phyloP scores from a whole-genome alignment of 2,329 filamentous ascomycete species.

The Alternaria gansuensis region DNA sequence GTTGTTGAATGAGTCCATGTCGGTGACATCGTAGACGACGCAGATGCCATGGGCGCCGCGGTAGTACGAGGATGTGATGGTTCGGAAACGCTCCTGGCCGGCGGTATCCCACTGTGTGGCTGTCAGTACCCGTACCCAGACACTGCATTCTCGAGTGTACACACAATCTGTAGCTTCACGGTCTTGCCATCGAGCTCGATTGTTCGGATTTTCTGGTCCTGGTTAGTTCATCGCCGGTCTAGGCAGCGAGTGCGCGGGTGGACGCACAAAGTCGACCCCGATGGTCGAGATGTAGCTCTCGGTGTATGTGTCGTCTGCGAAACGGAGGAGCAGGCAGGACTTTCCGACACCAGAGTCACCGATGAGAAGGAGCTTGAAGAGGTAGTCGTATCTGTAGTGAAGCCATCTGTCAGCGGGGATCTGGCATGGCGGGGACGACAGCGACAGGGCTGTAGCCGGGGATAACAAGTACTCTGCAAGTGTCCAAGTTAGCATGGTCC shows the following conservation, averaged over 20 bases:
- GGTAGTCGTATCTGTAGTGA: slow-evolving; percentile 92
- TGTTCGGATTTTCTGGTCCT: slow-evolving; percentile 92
- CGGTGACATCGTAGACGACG: slow-evolving; percentile 99
- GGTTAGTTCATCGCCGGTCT: slow-evolving; percentile 38
- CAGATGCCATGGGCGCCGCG: slow-evolving; percentile 98
- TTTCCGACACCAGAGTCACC: slow-evolving; percentile 99
- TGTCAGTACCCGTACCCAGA: slow-evolving; percentile 26
- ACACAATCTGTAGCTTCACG: slow-evolving; percentile 94
- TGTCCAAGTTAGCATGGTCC: slow-evolving; percentile 38
- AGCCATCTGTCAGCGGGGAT: slow-evolving; percentile 33
- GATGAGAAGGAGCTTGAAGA: slow-evolving; percentile 99
- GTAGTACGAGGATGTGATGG: slow-evolving; percentile 99
- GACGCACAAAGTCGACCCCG: slow-evolving; percentile 83
- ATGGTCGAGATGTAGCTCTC: slow-evolving; percentile 99
- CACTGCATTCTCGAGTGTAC: slow-evolving; percentile 18
- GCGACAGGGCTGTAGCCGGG: slow-evolving; percentile 12
- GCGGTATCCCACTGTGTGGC: slow-evolving; percentile 90
- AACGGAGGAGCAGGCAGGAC: slow-evolving; percentile 97
- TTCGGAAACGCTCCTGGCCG: slow-evolving; percentile 98
- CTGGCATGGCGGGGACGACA: slow-evolving; percentile 14
- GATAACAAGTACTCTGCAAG: slow-evolving; percentile 36
- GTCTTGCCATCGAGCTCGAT: slow-evolving; percentile 99
- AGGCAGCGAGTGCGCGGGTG: slow-evolving; percentile 45
- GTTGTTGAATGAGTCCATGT: slow-evolving; percentile 99
- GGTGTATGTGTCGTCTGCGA: slow-evolving; percentile 90